A percentile compares a stretch with the other conserved stretches of the same genome.
These are phyloP conservation scores for Phalaenopsis hybrid DNA, from an alignment of 116 monocot genomes.

Conservation along the genomic window DNA sequence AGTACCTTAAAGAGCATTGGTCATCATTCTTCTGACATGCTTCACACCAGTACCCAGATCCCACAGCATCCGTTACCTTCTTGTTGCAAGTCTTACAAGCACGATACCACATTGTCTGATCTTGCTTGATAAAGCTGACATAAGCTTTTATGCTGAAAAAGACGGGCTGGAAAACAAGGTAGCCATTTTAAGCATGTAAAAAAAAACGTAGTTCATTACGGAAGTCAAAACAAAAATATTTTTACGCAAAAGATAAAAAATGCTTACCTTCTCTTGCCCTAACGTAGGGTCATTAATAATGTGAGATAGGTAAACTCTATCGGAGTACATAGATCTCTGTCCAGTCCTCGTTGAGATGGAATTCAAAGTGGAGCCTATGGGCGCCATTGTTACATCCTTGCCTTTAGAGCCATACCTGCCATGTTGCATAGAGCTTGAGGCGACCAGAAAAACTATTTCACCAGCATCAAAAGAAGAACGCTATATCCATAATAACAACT, in stretches of 20 bases:
- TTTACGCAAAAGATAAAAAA: neutral
- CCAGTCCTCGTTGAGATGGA: constrained; percentile 36
- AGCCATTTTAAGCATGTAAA: neutral
- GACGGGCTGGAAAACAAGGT: constrained; percentile 38
- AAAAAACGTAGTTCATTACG: neutral
- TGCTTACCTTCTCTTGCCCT: constrained; percentile 82
- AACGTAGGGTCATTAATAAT: constrained; percentile 65
- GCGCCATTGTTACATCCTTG: constrained; percentile 45
- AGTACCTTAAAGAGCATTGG: constrained; percentile 74
- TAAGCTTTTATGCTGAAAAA: constrained; percentile 73
- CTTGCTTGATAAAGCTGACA: constrained; percentile 79
- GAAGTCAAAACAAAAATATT: neutral
- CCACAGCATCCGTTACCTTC: constrained; percentile 93
- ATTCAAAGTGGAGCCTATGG: constrained; percentile 48
- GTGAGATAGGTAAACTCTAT: constrained; percentile 70
- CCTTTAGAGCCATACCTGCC: constrained; percentile 92
- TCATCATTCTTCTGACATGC: constrained; percentile 85
- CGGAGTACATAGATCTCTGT: constrained; percentile 69
- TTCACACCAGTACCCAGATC: constrained; percentile 97
- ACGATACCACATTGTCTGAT: constrained; percentile 94
- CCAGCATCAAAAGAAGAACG: neutral
- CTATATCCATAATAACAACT: neutral
- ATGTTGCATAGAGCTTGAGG: neutral
- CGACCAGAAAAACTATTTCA: neutral
- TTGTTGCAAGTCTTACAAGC: constrained; percentile 97